A percentile compares a stretch with the other conserved stretches of the same genome.
These are phyloP conservation scores for Calocybe gangraenosa DNA, from an alignment of 768 basidiomycete species.

Conservation along the genomic window DNA sequence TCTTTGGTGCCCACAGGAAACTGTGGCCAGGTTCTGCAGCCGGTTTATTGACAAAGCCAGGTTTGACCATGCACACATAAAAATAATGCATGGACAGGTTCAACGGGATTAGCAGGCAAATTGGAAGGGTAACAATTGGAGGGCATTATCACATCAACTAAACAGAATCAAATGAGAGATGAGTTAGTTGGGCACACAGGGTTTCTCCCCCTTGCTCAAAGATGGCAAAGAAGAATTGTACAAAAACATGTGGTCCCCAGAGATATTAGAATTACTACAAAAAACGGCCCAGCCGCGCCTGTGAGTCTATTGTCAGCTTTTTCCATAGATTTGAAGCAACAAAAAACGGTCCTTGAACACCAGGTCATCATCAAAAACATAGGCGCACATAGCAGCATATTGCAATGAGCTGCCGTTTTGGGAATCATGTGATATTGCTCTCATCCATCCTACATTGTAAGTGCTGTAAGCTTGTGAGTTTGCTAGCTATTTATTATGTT, in stretches of 20 bases:
- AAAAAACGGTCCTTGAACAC: conserved; percentile 43
- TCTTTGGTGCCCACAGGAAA: conserved; percentile 56
- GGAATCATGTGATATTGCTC: too few relatives aligned
- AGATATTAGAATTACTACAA: conserved; percentile 70
- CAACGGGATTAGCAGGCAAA: conserved; percentile 69
- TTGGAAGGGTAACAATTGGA: conserved; percentile 58
- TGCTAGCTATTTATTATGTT: too few relatives aligned
- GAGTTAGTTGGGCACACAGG: too few relatives aligned
- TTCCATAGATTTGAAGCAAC: conserved; percentile 62
- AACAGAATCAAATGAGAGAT: not conserved
- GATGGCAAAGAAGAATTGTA: conserved; percentile 45
- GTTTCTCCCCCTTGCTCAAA: too few relatives aligned
- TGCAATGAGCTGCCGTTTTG: too few relatives aligned
- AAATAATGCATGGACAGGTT: conserved; percentile 86
- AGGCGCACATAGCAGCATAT: too few relatives aligned
- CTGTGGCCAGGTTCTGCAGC: conserved; percentile 34
- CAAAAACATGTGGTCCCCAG: conserved; percentile 76
- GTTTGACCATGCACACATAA: conserved; percentile 71
- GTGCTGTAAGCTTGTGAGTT: too few relatives aligned
- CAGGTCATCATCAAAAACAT: conserved; percentile 9
- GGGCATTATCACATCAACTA: conserved; percentile 80
- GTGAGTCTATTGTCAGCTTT: conserved; percentile 73
- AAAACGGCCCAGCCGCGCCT: conserved; percentile 88
- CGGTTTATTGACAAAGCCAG: conserved; percentile 75
- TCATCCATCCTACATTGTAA: too few relatives aligned